These are phyloP conservation scores for Colletotrichum scovillei DNA, from an alignment of 2,329 filamentous ascomycete genomes.

Conservation along the genomic window DNA sequence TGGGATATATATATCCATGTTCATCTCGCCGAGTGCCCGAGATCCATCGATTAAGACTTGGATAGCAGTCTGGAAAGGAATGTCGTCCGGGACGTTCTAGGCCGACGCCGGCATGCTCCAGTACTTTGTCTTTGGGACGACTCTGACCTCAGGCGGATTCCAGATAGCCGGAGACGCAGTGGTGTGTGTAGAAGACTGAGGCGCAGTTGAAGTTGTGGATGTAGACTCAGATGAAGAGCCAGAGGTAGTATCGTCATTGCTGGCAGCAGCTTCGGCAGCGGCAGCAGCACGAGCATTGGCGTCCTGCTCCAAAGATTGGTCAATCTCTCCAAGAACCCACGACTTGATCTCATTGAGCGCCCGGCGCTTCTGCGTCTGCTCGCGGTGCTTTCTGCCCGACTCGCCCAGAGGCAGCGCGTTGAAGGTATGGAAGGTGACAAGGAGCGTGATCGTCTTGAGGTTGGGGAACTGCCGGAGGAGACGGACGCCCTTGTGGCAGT, in stretches of 20 bases:
- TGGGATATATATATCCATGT: not conserved
- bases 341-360: slow-evolving; percentile 14
- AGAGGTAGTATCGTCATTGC: too few species aligned
- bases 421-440: slow-evolving; percentile 14
- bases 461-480: slow-evolving; percentile 23
- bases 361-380: not conserved
- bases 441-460: slow-evolving; percentile 16
- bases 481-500: not conserved
- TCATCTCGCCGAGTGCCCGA: not conserved
- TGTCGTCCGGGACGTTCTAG: not conserved
- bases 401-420: not conserved
- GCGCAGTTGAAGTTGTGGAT: not conserved
- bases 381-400: slow-evolving; percentile 7
- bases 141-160: slow-evolving; percentile 7
- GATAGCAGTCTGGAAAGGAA: not conserved
- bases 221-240: too few species aligned
- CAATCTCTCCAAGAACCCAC: not conserved
- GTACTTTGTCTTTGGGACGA: slow-evolving; percentile 20
- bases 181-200: too few species aligned
- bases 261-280: too few species aligned
- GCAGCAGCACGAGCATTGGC: not conserved
- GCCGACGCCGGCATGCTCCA: slow-evolving; percentile 7
- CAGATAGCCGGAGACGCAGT: not conserved
- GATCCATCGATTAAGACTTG: not conserved
- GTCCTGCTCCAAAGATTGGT: not conserved